Conservation (phyloP, 495 filamentous ascomycete species). For the Lophiostoma macrostomum region DNA sequence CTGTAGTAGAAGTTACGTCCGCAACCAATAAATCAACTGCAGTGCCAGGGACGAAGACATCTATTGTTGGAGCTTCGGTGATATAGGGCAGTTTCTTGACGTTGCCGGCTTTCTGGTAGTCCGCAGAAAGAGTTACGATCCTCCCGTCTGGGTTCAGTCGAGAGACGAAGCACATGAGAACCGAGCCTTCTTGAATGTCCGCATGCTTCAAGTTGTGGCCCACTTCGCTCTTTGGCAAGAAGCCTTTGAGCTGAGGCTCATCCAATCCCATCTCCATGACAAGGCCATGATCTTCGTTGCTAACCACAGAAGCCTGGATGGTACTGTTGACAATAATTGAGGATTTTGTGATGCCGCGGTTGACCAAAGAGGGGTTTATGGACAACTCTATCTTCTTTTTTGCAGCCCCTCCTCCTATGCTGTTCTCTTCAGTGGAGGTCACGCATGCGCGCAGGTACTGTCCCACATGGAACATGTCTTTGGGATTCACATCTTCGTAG, state of each 20-base stretch:
- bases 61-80: conserved; percentile 75
- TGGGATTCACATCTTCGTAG: conserved; percentile 62
- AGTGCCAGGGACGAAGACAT: conserved; percentile 85
- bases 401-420: conserved; percentile 42
- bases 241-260: conserved; percentile 65
- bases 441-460: conserved; percentile 89
- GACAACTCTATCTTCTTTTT: conserved; percentile 84
- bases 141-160: conserved; percentile 74
- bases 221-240: conserved; percentile 86
- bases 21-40: conserved; percentile 81
- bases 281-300: conserved; percentile 91
- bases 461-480: conserved; percentile 71
- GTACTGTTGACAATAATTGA: conserved; percentile 69
- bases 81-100: conserved; percentile 69
- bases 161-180: conserved; percentile 77
- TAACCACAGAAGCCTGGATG: conserved; percentile 81
- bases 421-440: conserved; percentile 63
- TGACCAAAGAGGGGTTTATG: conserved; percentile 69
- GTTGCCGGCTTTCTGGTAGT: conserved; percentile 61
- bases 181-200: conserved; percentile 70
- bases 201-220: conserved; percentile 56
- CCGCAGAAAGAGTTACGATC: conserved; percentile 80
- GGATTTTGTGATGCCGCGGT: conserved; percentile 64
- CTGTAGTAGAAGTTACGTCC: conserved; percentile 58
- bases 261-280: conserved; percentile 87